A percentile compares a stretch with the other conserved stretches of the same genome.
Conservation (phyloP, 2,329 filamentous ascomycete genomes). For the Akanthomyces uredinophilus region DNA sequence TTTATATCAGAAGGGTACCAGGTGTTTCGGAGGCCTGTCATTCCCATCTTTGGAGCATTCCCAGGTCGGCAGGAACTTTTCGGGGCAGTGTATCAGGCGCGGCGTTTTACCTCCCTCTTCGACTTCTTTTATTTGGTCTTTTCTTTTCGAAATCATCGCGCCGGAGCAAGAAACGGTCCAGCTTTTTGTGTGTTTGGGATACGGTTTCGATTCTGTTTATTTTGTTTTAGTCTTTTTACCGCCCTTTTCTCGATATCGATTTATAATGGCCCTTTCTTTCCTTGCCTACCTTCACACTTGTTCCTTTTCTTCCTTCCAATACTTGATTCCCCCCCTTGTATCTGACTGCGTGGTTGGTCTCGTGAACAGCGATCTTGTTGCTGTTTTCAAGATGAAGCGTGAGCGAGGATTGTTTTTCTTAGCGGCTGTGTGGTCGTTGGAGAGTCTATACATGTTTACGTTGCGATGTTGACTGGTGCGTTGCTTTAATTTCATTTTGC, state of each 20-base stretch:
- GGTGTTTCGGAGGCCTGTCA: constrained; percentile 3
- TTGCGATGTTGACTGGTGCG: background rate
- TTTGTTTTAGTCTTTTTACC: background rate
- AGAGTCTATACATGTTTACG: background rate
- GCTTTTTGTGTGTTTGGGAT: constrained; percentile 15
- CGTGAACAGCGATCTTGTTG: background rate
- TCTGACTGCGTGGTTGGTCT: no score
- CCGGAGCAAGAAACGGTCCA: constrained; percentile 16
- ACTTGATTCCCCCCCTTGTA: constrained; percentile 19
- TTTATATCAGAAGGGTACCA: background rate
- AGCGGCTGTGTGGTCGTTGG: background rate
- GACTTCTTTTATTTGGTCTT: background rate
- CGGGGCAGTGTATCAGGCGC: constrained; percentile 3
- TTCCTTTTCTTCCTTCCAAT: constrained; percentile 10
- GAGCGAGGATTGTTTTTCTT: background rate
- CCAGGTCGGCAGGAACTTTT: background rate
- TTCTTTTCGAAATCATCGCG: constrained; percentile 2
- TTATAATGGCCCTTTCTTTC: background rate
- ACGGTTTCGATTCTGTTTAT: constrained; percentile 10
- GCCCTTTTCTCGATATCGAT: background rate
- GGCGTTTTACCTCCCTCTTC: background rate
- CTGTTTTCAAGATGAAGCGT: background rate
- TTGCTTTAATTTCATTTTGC: background rate
- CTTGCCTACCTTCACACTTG: no score
- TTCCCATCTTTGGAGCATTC: constrained; percentile 7